These are phyloP conservation scores for Simplicillium sp. DNA, from an alignment of 2,329 filamentous ascomycete genomes.

Conservation along the genomic window DNA sequence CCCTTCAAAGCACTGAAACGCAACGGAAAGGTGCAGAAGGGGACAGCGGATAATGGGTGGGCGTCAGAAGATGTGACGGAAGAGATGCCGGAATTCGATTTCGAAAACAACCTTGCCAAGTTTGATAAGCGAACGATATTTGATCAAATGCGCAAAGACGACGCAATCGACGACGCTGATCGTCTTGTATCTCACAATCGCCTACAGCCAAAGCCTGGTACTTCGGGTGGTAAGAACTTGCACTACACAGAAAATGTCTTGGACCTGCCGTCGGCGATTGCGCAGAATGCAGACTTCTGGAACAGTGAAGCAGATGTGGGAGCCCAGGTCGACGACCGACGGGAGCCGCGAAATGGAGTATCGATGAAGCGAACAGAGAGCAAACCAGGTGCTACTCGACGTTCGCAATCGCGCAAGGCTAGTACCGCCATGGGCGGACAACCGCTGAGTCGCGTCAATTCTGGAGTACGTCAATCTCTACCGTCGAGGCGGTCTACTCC, in stretches of 20 bases:
- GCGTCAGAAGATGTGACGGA: constrained; percentile 94
- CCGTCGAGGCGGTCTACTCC: constrained; percentile 20
- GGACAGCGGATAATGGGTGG: constrained; percentile 66
- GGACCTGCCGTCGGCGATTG: constrained; percentile 39
- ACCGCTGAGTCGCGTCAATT: constrained; percentile 38
- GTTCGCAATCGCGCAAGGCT: constrained; percentile 49
- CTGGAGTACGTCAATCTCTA: constrained; percentile 26
- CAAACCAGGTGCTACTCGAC: constrained; percentile 36
- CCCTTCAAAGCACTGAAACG: constrained; percentile 53
- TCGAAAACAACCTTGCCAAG: constrained; percentile 78
- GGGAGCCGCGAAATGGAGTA: constrained; percentile 41
- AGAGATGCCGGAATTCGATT: constrained; percentile 91
- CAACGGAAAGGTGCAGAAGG: constrained; percentile 35
- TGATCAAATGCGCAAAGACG: constrained; percentile 81
- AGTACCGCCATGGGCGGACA: constrained; percentile 30
- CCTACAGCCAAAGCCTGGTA: constrained; percentile 50
- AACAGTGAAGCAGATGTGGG: constrained; percentile 66
- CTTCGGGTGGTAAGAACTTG: constrained; percentile 76
- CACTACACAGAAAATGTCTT: constrained; percentile 90
- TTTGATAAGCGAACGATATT: constrained; percentile 93
- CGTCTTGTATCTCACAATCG: constrained; percentile 88
- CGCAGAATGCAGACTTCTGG: constrained; percentile 49
- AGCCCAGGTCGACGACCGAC: constrained; percentile 34
- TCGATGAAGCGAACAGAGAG: constrained; percentile 41
- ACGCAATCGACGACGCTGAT: constrained; percentile 79